Evolutionary conservation across 805 yeast species (phyloP), one percentile per base, ranked within the genome.

Genomic region (Ogataea degrootiae): DNA sequence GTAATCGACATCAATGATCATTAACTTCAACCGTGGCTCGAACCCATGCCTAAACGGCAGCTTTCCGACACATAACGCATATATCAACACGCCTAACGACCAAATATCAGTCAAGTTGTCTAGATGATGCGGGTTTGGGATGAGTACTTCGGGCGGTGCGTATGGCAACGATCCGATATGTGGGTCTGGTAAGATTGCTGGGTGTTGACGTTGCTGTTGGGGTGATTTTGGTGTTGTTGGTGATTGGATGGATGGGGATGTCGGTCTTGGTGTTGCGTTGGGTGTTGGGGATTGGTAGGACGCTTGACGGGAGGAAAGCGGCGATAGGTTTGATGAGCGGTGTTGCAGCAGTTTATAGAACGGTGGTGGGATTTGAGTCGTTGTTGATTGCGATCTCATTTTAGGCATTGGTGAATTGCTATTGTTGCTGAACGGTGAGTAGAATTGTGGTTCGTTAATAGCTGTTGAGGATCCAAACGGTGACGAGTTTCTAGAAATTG

Each of bases 91-190:
- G 4, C 97, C 98, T 40, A 87, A 73, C 0, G 97, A 96, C 97
- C 97, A 91, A 5, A 87, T 75, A 66, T 91, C 98, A 1, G 91
- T 83, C 37, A 79, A 69, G 2, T 87, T 83, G 2, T 85, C 84
- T 46, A 79, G 59, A 50, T 83, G 70, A n/a, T 34, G 26, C 5
- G 89, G 87, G 39, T 73, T 72, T 1, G 86, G 83, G 37, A 71
- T 69, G 37, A 90, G 67, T 16, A 89, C 71, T 61, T 91, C 97
- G 0, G 98, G 98, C 0, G 96, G 79, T 0, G 97, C 96, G 63
- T 89, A 91, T 0, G 97, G 97, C 33, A 91, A 71, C 1, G 96
- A 90, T 0, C 98, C 98, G 42, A 88, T 86, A 55, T 83, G 85
- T 21, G 80, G 69, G 60, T 82, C 85, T 1, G 87, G 87, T 34